Evolutionary conservation across 495 filamentous ascomycete species (phyloP).

Genomic region (Amniculicola lignicola): DNA sequence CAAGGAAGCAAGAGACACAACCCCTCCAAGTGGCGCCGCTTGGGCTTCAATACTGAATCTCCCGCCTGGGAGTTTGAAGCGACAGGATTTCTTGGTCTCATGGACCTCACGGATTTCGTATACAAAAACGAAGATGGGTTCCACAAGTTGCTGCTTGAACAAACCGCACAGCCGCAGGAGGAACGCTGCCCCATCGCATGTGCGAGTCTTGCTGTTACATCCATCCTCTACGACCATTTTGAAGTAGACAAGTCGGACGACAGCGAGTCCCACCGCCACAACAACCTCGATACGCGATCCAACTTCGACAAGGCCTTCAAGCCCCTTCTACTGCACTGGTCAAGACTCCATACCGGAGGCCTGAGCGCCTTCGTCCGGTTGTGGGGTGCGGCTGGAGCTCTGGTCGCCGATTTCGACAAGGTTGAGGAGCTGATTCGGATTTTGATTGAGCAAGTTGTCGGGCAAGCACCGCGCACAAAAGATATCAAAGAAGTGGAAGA

Average conservation of each 20-base stretch:
- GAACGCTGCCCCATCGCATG: constrained; percentile 85
- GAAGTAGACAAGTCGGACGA: constrained; percentile 84
- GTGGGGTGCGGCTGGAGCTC: constrained; percentile 86
- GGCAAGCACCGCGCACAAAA: constrained; percentile 74
- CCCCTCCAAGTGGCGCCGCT: constrained; percentile 87
- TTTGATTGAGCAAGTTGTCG: constrained; percentile 86
- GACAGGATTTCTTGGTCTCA: constrained; percentile 90
- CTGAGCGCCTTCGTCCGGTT: constrained; percentile 87
- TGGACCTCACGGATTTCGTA: constrained; percentile 94
- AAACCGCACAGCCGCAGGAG: constrained; percentile 66
- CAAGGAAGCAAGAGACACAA: constrained; percentile 64
- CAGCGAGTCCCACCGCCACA: constrained; percentile 75
- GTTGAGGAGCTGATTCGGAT: constrained; percentile 86
- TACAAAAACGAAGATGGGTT: constrained; percentile 86
- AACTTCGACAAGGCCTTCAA: constrained; percentile 84
- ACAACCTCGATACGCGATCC: constrained; percentile 70
- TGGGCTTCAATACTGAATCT: constrained; percentile 89
- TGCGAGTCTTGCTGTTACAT: constrained; percentile 82
- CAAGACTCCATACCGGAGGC: constrained; percentile 83
- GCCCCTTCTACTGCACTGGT: constrained; percentile 90
- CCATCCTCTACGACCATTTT: constrained; percentile 91
- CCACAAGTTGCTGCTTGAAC: constrained; percentile 83
- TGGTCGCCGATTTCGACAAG: constrained; percentile 84
- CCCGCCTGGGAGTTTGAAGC: constrained; percentile 80
- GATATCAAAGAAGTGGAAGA: constrained; percentile 88